Conservation (phyloP, 331 rosid species). For the Malus hybrid region DNA sequence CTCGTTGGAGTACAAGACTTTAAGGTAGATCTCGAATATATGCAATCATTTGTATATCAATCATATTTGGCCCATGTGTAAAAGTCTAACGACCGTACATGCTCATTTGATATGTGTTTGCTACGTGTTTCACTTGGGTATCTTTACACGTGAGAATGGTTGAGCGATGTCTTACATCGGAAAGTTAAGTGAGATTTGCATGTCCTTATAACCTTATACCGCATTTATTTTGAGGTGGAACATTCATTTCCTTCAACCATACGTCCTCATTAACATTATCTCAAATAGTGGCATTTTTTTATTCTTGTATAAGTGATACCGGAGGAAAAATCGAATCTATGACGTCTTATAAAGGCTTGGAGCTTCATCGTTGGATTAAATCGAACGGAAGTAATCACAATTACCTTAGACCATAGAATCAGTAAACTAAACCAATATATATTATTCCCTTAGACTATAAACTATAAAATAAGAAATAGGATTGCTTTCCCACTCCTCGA, state of each 20-base stretch:
- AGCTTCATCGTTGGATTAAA: no score
- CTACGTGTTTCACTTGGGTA: rapidly evolving
- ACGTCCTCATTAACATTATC: neutral
- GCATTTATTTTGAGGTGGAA: neutral
- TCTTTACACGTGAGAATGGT: neutral
- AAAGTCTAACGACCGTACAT: no score
- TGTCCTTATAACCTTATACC: no score
- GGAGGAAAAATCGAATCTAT: no score
- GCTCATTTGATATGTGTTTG: neutral
- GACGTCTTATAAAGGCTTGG: neutral
- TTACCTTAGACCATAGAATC: neutral
- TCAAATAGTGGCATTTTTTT: no score
- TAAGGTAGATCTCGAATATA: no score
- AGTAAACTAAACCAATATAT: neutral
- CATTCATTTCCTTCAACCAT: neutral
- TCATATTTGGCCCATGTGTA: neutral
- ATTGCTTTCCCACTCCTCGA: slow-evolving; percentile 2
- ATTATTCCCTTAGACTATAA: neutral
- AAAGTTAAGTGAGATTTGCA: neutral
- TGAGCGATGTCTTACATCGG: no score
- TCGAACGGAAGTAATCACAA: neutral
- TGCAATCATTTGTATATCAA: neutral
- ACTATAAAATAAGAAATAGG: neutral
- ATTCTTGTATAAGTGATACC: neutral
- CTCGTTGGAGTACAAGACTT: no score